These are phyloP conservation scores for Trebouxia sp. DNA, from an alignment of 139 green algal genomes.

Conservation along the genomic window DNA sequence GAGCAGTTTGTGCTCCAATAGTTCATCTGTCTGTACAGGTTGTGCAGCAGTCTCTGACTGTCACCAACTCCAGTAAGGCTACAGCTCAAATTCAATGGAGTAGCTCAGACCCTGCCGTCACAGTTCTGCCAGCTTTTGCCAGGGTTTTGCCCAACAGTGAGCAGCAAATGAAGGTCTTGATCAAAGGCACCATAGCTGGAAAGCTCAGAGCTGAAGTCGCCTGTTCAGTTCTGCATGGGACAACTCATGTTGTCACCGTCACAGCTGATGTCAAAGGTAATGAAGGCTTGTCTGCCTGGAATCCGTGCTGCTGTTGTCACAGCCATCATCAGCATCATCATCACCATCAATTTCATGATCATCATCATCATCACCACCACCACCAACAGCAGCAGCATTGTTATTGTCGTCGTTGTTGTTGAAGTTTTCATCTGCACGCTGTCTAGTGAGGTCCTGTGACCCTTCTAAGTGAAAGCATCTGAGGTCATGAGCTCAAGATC, in stretches of 20 bases:
- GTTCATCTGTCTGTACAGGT: too few relatives aligned
- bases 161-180: background rate
- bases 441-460: too few relatives aligned
- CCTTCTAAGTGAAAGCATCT: too few relatives aligned
- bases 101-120: background rate
- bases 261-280: background rate
- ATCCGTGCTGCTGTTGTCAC: too few relatives aligned
- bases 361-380: too few relatives aligned
- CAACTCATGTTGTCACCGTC: background rate
- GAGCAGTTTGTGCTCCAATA: too few relatives aligned
- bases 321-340: too few relatives aligned
- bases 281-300: background rate
- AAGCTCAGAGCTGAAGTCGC: background rate
- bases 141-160: background rate
- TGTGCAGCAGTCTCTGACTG: background rate
- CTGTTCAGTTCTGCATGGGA: background rate
- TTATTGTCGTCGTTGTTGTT: too few relatives aligned
- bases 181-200: background rate
- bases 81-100: background rate
- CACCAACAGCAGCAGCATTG: too few relatives aligned
- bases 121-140: background rate
- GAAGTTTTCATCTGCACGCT: too few relatives aligned
- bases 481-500: too few relatives aligned
- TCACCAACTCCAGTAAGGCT: background rate
- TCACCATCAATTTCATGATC: too few relatives aligned